phyloP scores from a whole-genome alignment of 352 stramenopile genomes.

The Blastocystis hominis region DNA sequence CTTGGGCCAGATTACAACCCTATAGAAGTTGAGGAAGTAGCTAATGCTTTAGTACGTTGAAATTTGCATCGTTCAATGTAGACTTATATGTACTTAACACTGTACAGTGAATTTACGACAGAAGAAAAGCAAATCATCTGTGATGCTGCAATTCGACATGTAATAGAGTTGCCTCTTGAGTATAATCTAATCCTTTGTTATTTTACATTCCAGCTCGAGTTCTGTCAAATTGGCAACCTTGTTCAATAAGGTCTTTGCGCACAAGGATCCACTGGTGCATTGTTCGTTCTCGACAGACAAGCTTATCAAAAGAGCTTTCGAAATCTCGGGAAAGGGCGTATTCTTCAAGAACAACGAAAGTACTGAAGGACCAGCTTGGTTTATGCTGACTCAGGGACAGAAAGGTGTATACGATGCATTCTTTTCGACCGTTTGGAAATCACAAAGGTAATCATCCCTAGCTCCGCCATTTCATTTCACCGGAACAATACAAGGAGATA shows the following conservation, averaged over 20 bases:
- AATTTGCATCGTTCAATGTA: not conserved
- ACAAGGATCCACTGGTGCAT: not conserved
- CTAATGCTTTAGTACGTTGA: not conserved
- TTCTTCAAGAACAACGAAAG: not conserved
- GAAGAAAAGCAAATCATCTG: conserved; percentile 16
- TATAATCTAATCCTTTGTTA: not conserved
- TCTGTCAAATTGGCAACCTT: not conserved
- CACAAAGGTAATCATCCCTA: not conserved
- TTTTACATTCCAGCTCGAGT: not conserved
- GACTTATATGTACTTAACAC: not conserved
- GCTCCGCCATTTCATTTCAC: not conserved
- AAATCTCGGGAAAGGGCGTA: not conserved
- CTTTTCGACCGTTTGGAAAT: not conserved
- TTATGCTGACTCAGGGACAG: not conserved
- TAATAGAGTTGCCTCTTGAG: not conserved
- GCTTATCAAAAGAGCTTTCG: not conserved
- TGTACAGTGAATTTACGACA: not conserved
- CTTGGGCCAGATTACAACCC: not conserved
- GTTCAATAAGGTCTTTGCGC: not conserved
- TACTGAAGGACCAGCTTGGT: not conserved
- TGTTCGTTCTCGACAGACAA: not conserved
- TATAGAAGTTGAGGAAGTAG: not conserved
- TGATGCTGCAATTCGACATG: not conserved
- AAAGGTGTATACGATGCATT: not conserved
- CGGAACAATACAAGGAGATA: conserved; percentile 12